Percentiles rank a stretch among this genome's conserved stretches.
phyloP scores from a whole-genome alignment of 75 land plant genomes.

The Picea sitchensis region DNA sequence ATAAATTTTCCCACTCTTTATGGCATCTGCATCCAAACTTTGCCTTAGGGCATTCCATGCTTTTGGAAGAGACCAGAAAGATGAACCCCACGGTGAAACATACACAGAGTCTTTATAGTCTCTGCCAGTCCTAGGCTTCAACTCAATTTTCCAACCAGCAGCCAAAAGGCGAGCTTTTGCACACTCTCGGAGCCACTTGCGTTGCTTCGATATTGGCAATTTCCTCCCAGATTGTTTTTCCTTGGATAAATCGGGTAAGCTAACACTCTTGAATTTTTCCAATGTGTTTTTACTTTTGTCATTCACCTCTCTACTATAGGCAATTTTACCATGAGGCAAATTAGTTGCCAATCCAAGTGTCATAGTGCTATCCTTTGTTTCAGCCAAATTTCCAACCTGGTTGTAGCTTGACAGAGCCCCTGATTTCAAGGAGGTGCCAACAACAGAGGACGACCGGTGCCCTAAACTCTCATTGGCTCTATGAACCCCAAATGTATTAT shows the following conservation, averaged over 20 bases:
- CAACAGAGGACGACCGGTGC: neutral
- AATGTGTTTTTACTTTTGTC: neutral
- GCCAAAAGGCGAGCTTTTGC: slow-evolving; percentile 33
- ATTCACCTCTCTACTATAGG: neutral
- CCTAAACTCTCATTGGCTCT: neutral
- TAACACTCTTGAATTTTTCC: neutral
- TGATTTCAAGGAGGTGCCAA: neutral
- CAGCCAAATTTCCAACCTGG: neutral
- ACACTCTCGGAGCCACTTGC: slow-evolving; percentile 28
- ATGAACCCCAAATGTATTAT: neutral
- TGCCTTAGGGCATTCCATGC: slow-evolving; percentile 42
- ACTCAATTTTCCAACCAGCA: slow-evolving; percentile 64
- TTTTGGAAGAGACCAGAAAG: slow-evolving; percentile 57
- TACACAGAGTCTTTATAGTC: slow-evolving; percentile 56
- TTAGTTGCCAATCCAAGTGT: neutral
- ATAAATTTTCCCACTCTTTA: neutral
- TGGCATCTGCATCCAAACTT: neutral
- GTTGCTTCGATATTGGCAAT: neutral
- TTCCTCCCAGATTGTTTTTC: neutral
- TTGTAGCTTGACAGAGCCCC: neutral
- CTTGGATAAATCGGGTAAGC: neutral
- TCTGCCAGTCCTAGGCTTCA: slow-evolving; percentile 43
- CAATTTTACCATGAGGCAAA: neutral
- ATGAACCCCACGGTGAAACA: slow-evolving; percentile 47
- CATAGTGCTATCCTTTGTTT: neutral